A percentile compares a stretch with the other conserved stretches of the same genome.
These are phyloP conservation scores for Dictyostelium intermedium DNA, from an alignment of 78 protist genomes.

Conservation along the genomic window DNA sequence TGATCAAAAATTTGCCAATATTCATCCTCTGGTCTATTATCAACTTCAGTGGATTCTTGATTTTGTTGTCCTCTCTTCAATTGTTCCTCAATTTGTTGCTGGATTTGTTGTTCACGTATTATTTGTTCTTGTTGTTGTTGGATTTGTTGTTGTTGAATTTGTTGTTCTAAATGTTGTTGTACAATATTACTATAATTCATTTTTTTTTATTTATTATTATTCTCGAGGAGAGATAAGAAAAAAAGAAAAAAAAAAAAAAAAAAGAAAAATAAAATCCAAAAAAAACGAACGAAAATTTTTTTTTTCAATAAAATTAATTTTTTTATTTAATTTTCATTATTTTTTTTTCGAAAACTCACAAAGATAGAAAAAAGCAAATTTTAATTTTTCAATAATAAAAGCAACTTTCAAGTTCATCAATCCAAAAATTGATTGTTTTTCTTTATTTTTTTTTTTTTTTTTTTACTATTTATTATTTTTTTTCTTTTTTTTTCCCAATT, in stretches of 20 bases:
- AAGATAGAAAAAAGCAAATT: too few species aligned
- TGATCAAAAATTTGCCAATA: constrained; percentile 41
- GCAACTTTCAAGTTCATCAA: too few species aligned
- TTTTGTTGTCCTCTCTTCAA: background rate
- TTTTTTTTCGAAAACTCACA: too few species aligned
- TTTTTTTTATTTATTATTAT: background rate
- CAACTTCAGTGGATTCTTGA: background rate
- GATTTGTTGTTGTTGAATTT: constrained; percentile 14
- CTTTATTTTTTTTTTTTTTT: too few species aligned
- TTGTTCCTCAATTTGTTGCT: background rate
- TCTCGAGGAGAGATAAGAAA: too few species aligned
- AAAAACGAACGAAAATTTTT: background rate
- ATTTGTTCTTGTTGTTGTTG: background rate
- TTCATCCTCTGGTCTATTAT: constrained; percentile 26
- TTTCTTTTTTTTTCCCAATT: background rate
- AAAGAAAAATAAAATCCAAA: background rate
- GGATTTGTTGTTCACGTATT: background rate
- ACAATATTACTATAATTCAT: constrained; percentile 21
- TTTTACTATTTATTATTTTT: background rate
- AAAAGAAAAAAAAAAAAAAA: background rate
- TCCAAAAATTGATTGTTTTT: too few species aligned
- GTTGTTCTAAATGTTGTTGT: constrained; percentile 1
- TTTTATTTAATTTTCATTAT: too few species aligned
- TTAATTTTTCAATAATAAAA: too few species aligned
- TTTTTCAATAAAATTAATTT: too few species aligned